Percentiles rank a stretch among this genome's conserved stretches.
Evolutionary conservation across 2,329 filamentous ascomycete genomes (phyloP).

Genomic region (Calonectria hongkongensis): DNA sequence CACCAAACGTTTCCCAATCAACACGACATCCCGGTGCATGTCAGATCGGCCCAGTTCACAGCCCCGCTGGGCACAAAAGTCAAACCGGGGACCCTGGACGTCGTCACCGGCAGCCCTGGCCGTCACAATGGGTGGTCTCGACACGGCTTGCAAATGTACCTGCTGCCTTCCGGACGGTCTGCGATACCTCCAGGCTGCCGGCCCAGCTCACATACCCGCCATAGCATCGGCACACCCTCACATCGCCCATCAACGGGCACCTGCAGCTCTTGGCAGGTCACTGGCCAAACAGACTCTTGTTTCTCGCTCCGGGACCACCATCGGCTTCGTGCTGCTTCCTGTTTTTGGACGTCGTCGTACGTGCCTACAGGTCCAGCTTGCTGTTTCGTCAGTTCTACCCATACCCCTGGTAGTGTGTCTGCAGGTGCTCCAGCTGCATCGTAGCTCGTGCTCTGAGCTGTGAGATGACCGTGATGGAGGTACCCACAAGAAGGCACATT

Average conservation of each 20-base stretch:
- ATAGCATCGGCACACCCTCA: conserved; percentile 30
- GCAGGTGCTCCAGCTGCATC: conserved; percentile 51
- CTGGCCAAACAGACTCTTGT: conserved; percentile 38
- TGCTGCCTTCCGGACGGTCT: neutral
- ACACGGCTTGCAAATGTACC: neutral
- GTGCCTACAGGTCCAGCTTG: conserved; percentile 43
- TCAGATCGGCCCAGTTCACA: conserved; percentile 43
- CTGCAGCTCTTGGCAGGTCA: conserved; percentile 40
- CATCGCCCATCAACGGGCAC: conserved; percentile 34
- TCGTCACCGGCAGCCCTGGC: conserved; percentile 41
- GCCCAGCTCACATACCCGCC: conserved; percentile 44
- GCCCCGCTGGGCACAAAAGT: conserved; percentile 36
- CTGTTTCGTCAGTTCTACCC: conserved; percentile 32
- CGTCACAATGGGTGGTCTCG: conserved; percentile 33
- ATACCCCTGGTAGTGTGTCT: conserved; percentile 43
- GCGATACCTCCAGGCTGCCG: neutral
- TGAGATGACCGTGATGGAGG: conserved; percentile 37
- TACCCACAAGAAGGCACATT: conserved; percentile 47
- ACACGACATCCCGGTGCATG: conserved; percentile 34
- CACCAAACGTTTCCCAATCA: conserved; percentile 33
- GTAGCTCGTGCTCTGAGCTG: conserved; percentile 46
- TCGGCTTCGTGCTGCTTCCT: conserved; percentile 50
- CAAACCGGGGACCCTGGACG: conserved; percentile 36
- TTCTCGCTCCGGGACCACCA: conserved; percentile 35
- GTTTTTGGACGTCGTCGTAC: conserved; percentile 43